phyloP scores from a whole-genome alignment of 495 filamentous ascomycete genomes.

The Daldinia caldariorum region DNA sequence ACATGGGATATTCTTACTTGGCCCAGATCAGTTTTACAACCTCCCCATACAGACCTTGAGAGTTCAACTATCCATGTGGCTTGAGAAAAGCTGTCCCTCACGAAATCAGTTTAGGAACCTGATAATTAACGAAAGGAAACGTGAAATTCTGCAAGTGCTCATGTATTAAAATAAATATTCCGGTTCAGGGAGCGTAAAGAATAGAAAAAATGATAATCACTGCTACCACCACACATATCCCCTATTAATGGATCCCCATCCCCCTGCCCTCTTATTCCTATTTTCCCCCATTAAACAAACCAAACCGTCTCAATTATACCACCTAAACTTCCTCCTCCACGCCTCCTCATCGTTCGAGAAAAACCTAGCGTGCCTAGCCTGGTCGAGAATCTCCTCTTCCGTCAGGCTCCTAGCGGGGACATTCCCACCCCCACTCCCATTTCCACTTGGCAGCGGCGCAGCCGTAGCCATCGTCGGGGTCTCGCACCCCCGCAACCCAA shows the following conservation, averaged over 20 bases:
- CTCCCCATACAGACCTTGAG: too few relatives aligned
- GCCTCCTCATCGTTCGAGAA: slow-evolving; percentile 51
- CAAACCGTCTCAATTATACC: slow-evolving; percentile 39
- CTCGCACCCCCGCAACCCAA: slow-evolving; percentile 72
- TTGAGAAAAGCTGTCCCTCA: too few relatives aligned
- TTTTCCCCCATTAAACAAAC: not conserved
- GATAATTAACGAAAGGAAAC: too few relatives aligned
- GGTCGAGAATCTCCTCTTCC: slow-evolving; percentile 55
- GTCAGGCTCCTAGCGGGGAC: slow-evolving; percentile 24
- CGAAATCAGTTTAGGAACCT: too few relatives aligned
- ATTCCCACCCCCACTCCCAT: not conserved
- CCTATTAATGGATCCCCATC: not conserved
- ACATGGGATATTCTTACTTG: not conserved
- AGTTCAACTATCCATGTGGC: too few relatives aligned
- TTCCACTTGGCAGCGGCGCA: not conserved
- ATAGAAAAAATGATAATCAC: not conserved
- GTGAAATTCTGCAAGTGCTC: slow-evolving; percentile 36
- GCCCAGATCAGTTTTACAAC: not conserved
- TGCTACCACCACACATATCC: slow-evolving; percentile 4
- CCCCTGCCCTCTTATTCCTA: too few relatives aligned
- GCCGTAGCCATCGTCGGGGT: slow-evolving; percentile 50
- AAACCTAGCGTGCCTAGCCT: slow-evolving; percentile 47
- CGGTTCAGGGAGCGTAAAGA: slow-evolving; percentile 31
- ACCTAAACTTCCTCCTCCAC: slow-evolving; percentile 55
- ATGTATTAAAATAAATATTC: slow-evolving; percentile 29